phyloP scores from a whole-genome alignment of 2,329 filamentous ascomycete genomes.

The Penicillium oxalicum region DNA sequence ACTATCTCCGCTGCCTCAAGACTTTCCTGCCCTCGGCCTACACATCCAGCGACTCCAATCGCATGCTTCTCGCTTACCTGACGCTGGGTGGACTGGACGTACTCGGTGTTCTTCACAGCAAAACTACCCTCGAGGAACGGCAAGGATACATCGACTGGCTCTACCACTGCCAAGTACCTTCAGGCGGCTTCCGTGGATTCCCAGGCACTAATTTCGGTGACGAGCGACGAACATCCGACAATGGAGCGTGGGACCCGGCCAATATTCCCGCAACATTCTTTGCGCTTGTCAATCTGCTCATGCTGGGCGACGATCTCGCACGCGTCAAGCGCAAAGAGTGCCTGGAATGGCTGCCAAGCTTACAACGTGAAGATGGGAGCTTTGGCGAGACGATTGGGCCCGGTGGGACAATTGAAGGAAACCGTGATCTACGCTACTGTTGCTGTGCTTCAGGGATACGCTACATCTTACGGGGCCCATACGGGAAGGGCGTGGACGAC shows the following conservation, averaged over 20 bases:
- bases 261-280: slow-evolving; percentile 88
- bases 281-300: slow-evolving; percentile 67
- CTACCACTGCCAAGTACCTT: slow-evolving; percentile 74
- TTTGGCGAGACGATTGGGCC: slow-evolving; percentile 76
- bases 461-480: slow-evolving; percentile 68
- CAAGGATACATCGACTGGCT: slow-evolving; percentile 66
- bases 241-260: slow-evolving; percentile 62
- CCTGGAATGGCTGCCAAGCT: slow-evolving; percentile 63
- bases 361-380: slow-evolving; percentile 81
- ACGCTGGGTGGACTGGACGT: slow-evolving; percentile 79
- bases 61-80: slow-evolving; percentile 85
- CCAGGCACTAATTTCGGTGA: slow-evolving; percentile 58
- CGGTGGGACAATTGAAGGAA: slow-evolving; percentile 61
- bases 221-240: slow-evolving; percentile 44
- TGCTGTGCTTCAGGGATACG: slow-evolving; percentile 77
- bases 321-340: slow-evolving; percentile 63
- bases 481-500: slow-evolving; percentile 49
- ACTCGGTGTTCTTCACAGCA: slow-evolving; percentile 57
- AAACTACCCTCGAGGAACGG: slow-evolving; percentile 50
- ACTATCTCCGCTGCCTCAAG: slow-evolving; percentile 85
- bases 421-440: slow-evolving; percentile 79
- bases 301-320: slow-evolving; percentile 57
- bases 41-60: slow-evolving; percentile 81
- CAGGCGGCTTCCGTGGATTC: slow-evolving; percentile 83
- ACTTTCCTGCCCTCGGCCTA: slow-evolving; percentile 75